Evolutionary conservation across 2,329 filamentous ascomycete species (phyloP), one percentile per base, ranked within the genome.

Genomic region (Colletotrichum sp.): DNA sequence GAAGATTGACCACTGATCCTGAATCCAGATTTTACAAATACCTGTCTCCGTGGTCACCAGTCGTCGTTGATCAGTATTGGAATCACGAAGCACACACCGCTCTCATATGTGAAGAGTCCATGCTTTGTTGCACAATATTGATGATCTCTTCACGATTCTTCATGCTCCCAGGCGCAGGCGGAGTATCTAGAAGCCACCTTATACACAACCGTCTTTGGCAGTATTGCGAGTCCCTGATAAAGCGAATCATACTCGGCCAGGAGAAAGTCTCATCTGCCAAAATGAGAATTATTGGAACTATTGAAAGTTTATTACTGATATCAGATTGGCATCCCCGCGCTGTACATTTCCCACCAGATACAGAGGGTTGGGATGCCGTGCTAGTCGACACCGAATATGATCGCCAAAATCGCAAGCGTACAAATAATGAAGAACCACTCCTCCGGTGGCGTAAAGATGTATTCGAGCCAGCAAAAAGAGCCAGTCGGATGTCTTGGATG

Each of bases 401-500:
- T 14, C 78, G 71, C 3, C 34, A 74, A 1, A 78, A 80, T 13
- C 70, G 79, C 1, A 76, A 75, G 63, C 58, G 65, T 12, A 74
- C 66, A 8, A 75, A 80, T 7, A 67, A 79, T 4, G 78, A 81
- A 38, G 76, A 74, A 0, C 77, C 77, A 1, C 78, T 80, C 0
- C 77, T 80, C 36, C 74, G 79, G 0, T 81, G 79, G 79, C 64
- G 76, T 2, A 77, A 80, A 9, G 79, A 81, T 26, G 79, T 80
- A 4, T 80, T 81, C 43, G 76, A 80, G 12, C 79, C 79, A 2
- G 78, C 79, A 0, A 79, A 80, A 48, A 59, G 79, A 43, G 78
- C 79, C 0, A 79, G 80, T 8, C 74, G 79, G 32, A 81, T 80
- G 79, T 81, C 79, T 2, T 81, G 79, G 79, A 80, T 81, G 79